A percentile compares a stretch with the other conserved stretches of the same genome.
Evolutionary conservation across 169 alveolate genomes (phyloP).

Genomic region (Amoebophrya sp.): DNA sequence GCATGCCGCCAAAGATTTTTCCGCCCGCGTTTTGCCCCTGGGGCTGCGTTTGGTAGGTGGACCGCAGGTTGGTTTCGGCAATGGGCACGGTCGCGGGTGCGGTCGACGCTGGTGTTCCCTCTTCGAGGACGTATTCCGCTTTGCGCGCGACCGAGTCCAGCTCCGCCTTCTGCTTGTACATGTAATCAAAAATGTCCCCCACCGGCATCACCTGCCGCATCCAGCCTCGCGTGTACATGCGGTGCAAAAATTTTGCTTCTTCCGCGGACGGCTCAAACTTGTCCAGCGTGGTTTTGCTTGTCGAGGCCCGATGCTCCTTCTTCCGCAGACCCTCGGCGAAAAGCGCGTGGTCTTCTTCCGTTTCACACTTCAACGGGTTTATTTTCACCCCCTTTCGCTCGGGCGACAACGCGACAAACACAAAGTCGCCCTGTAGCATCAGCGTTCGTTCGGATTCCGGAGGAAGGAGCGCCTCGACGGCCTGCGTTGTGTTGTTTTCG

Average conservation of each 20-base stretch:
- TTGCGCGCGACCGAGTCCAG: too few relatives aligned
- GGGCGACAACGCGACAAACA: neutral
- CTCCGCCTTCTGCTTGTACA: neutral
- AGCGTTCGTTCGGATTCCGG: neutral
- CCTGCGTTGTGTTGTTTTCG: too few relatives aligned
- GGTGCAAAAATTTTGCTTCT: neutral
- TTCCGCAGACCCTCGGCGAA: neutral
- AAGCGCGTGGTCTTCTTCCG: neutral
- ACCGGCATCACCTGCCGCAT: neutral
- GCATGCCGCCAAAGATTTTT: neutral
- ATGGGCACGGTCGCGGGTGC: too few relatives aligned
- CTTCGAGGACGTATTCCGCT: too few relatives aligned
- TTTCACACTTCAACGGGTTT: neutral
- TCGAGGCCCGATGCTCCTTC: neutral
- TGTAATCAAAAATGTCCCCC: neutral
- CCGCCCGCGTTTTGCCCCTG: conserved; percentile 6
- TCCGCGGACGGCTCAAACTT: neutral
- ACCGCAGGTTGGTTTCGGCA: too few relatives aligned
- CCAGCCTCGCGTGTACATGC: neutral
- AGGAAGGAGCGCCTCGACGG: too few relatives aligned
- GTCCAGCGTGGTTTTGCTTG: too few relatives aligned
- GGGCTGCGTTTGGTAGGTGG: neutral
- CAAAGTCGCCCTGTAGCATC: neutral
- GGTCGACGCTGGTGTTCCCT: too few relatives aligned
- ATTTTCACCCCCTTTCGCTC: conserved; percentile 12